phyloP scores from a whole-genome alignment of 2,329 filamentous ascomycete genomes.

The Hymenotorrendiella dingleyae region DNA sequence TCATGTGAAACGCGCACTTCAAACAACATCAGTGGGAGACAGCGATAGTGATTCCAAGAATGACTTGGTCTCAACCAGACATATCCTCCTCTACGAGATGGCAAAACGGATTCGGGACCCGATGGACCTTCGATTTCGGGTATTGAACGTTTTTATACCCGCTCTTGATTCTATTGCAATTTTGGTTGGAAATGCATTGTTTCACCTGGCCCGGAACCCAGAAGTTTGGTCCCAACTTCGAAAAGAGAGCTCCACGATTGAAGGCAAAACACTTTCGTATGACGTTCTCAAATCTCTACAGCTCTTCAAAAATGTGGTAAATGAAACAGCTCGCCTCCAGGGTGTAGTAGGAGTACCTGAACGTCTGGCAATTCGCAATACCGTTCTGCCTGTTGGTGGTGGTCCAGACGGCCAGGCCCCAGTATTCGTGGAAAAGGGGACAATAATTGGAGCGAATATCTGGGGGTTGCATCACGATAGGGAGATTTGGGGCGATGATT shows the following conservation, averaged over 20 bases:
- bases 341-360: no score
- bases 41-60: neutral
- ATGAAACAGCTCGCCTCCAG: neutral
- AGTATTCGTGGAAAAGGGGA: neutral
- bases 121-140: neutral
- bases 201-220: neutral
- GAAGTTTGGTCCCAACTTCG: neutral
- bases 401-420: neutral
- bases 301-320: neutral
- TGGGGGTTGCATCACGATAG: constrained; percentile 20
- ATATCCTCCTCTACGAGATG: neutral
- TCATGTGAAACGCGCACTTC: neutral
- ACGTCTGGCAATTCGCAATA: neutral
- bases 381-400: neutral
- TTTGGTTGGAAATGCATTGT: neutral
- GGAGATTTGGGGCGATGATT: constrained; percentile 65
- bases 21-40: neutral
- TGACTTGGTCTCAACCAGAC: no score
- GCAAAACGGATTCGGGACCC: neutral
- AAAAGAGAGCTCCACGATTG: neutral
- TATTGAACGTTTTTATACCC: neutral
- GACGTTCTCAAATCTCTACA: neutral
- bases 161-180: neutral
- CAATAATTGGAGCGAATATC: neutral
- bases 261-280: neutral